Conservation (phyloP, 768 basidiomycete genomes). For the Dictyophora rubrovolvata region DNA sequence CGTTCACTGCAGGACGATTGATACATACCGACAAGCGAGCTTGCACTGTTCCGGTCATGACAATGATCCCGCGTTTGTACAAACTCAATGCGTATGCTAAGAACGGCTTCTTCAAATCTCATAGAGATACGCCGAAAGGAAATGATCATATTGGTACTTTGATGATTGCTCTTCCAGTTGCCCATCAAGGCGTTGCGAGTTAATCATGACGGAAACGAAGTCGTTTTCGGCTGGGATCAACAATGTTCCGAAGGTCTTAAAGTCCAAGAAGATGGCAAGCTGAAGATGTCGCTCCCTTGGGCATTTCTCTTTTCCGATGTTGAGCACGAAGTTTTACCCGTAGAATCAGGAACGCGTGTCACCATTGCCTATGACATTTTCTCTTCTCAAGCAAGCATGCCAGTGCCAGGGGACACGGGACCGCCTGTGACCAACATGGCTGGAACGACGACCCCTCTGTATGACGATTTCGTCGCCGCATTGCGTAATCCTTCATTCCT, state of each 20-base stretch:
- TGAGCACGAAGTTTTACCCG: constrained; percentile 30
- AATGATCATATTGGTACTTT: constrained; percentile 11
- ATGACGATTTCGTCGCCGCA: background rate
- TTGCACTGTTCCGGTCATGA: constrained; percentile 22
- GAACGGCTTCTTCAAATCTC: constrained; percentile 10
- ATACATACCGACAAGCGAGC: constrained; percentile 16
- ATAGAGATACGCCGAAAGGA: constrained; percentile 12
- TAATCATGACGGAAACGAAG: constrained; percentile 4
- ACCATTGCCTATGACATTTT: constrained; percentile 15
- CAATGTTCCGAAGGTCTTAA: background rate
- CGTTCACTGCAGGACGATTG: constrained; percentile 14
- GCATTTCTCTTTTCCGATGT: constrained; percentile 30
- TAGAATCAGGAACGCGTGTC: constrained; percentile 20
- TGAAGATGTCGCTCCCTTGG: constrained; percentile 10
- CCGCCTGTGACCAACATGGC: too few relatives aligned
- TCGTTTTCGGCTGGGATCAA: constrained; percentile 1
- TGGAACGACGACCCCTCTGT: too few relatives aligned
- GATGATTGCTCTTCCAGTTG: constrained; percentile 7
- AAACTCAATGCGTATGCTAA: constrained; percentile 20
- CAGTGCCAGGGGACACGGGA: background rate
- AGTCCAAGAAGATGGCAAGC: background rate
- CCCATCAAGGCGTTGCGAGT: constrained; percentile 10
- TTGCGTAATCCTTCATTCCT: background rate
- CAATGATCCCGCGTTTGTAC: constrained; percentile 29
- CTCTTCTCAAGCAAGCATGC: background rate